Conservation (phyloP, 352 stramenopile genomes). For the Pythium grandisporangium region DNA sequence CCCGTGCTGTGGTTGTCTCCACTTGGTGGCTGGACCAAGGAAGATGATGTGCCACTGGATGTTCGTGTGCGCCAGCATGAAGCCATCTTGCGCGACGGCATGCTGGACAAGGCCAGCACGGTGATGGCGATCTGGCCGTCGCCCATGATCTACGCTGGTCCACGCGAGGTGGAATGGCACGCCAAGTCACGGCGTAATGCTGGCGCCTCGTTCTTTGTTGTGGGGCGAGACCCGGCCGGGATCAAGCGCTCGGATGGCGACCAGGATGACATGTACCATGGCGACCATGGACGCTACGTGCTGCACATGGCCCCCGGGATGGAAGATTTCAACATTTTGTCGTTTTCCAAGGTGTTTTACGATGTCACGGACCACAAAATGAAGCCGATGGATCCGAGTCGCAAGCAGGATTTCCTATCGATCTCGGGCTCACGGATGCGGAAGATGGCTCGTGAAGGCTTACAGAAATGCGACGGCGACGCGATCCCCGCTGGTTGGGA, state of each 20-base stretch:
- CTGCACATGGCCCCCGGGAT: conserved; percentile 95
- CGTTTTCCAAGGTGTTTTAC: conserved; percentile 97
- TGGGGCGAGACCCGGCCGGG: conserved; percentile 94
- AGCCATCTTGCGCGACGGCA: conserved; percentile 85
- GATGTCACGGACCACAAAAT: conserved; percentile 97
- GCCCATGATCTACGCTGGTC: conserved; percentile 98
- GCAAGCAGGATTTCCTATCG: conserved; percentile 95
- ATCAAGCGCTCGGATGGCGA: conserved; percentile 96
- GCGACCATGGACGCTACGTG: conserved; percentile 96
- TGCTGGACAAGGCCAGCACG: conserved; percentile 95
- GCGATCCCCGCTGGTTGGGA: conserved; percentile 67
- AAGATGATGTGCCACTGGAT: conserved; percentile 97
- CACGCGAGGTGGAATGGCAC: conserved; percentile 98
- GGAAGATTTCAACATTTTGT: conserved; percentile 92
- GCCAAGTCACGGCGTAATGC: conserved; percentile 95
- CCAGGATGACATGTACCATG: conserved; percentile 95
- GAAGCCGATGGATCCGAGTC: conserved; percentile 91
- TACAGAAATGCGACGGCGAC: conserved; percentile 83
- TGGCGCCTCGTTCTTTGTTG: conserved; percentile 97
- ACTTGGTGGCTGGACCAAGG: conserved; percentile 97
- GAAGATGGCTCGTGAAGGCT: conserved; percentile 91
- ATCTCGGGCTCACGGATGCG: conserved; percentile 98
- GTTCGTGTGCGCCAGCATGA: conserved; percentile 97
- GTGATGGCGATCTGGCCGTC: conserved; percentile 98
- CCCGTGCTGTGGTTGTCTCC: conserved; percentile 96